Evolutionary conservation across 108 stramenopile species (phyloP).

Genomic region (Stephanodiscus minutulus): DNA sequence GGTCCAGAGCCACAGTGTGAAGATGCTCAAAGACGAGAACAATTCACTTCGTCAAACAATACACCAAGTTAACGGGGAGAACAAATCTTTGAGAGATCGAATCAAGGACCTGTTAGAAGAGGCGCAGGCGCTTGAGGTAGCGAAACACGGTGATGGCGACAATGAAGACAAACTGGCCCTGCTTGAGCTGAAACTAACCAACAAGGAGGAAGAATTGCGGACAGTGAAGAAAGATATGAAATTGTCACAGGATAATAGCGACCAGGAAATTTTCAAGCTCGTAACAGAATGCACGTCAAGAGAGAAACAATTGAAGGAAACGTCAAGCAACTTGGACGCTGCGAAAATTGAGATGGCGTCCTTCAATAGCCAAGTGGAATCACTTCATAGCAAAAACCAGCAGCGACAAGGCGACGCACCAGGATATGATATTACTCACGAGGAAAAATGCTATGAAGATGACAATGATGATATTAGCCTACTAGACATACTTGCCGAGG

Average conservation of each 20-base stretch:
- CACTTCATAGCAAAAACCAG: conserved; percentile 3
- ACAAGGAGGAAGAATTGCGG: conserved; percentile 41
- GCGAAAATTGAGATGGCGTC: conserved; percentile 17
- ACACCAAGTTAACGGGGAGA: conserved; percentile 15
- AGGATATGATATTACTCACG: conserved; percentile 17
- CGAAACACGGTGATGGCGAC: conserved; percentile 13
- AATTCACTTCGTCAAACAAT: conserved; percentile 18
- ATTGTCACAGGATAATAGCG: conserved; percentile 34
- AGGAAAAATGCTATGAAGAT: conserved; percentile 42
- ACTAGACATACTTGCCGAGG: conserved; percentile 40
- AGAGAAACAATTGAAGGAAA: conserved; percentile 30
- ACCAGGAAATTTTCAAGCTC: conserved; percentile 43
- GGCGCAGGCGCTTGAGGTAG: conserved; percentile 29
- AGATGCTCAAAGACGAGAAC: conserved; percentile 28
- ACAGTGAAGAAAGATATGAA: conserved; percentile 36
- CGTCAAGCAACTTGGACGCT: conserved; percentile 22
- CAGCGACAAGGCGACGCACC: conserved; percentile 12
- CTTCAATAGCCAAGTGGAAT: conserved; percentile 12
- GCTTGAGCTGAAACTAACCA: conserved; percentile 35
- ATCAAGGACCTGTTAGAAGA: conserved; percentile 20
- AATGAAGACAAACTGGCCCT: conserved; percentile 35
- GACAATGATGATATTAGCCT: conserved; percentile 33
- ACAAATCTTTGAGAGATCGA: conserved; percentile 18
- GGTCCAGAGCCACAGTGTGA: conserved; percentile 8
- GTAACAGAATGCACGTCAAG: conserved; percentile 10